Conservation (phyloP, 352 stramenopile species). For the Phytopythium helicoides region DNA sequence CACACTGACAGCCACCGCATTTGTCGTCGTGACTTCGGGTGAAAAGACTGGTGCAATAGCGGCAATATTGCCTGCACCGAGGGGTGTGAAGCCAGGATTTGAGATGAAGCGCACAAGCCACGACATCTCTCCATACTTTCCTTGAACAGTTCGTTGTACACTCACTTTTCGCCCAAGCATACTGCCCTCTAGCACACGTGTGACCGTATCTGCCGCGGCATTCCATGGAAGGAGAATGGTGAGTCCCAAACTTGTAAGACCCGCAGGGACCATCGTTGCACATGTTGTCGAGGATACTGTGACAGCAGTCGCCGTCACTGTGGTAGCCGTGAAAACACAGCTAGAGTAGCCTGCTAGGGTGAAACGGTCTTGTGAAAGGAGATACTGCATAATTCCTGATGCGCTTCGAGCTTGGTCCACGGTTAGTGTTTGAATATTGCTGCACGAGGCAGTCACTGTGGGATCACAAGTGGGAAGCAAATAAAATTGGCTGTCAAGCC, state of each 20-base stretch:
- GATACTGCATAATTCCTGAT: slow-evolving; percentile 18
- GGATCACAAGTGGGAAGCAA: slow-evolving; percentile 34
- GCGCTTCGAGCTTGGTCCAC: slow-evolving; percentile 10
- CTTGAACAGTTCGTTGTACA: slow-evolving; percentile 87
- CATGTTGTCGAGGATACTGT: slow-evolving; percentile 37
- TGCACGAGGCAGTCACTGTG: slow-evolving; percentile 12
- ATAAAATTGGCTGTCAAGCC: slow-evolving; percentile 38
- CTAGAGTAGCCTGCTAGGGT: slow-evolving; percentile 40
- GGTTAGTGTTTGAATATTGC: slow-evolving; percentile 25
- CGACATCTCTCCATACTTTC: slow-evolving; percentile 94
- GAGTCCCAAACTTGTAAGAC: slow-evolving; percentile 10
- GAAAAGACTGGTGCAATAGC: slow-evolving; percentile 49
- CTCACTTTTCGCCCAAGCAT: slow-evolving; percentile 67
- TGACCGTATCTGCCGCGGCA: slow-evolving; percentile 42
- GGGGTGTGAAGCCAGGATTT: slow-evolving; percentile 87
- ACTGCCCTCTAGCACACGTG: slow-evolving; percentile 57
- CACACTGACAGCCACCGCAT: slow-evolving; percentile 56
- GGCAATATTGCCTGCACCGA: slow-evolving; percentile 89
- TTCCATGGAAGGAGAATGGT: slow-evolving; percentile 65
- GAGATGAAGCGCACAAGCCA: slow-evolving; percentile 94
- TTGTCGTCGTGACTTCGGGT: slow-evolving; percentile 10
- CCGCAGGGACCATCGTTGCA: slow-evolving; percentile 14
- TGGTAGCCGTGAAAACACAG: slow-evolving; percentile 55
- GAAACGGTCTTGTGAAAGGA: slow-evolving; percentile 51
- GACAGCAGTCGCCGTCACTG: slow-evolving; percentile 25